Conservation (phyloP, 2,329 filamentous ascomycete genomes). For the Chaetomium sp. region DNA sequence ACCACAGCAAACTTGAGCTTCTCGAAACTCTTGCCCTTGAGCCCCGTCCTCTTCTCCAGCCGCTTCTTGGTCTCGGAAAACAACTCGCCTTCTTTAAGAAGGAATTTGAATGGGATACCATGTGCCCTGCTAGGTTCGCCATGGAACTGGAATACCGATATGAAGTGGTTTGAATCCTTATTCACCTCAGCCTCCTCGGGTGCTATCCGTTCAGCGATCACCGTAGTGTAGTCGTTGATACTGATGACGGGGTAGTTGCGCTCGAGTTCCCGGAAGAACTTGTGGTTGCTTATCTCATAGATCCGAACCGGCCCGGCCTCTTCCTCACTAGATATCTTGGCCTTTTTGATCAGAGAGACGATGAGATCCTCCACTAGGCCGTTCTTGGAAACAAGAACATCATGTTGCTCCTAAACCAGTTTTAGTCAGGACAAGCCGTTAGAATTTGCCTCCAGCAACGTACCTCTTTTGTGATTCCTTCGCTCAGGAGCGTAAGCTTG, state of each 20-base stretch:
- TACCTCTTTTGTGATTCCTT: conserved; percentile 88
- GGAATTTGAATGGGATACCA: conserved; percentile 85
- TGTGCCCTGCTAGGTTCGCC: conserved; percentile 78
- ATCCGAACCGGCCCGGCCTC: conserved; percentile 66
- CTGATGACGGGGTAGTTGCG: conserved; percentile 67
- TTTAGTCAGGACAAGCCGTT: conserved; percentile 23
- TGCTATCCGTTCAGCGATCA: conserved; percentile 77
- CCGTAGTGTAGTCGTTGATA: conserved; percentile 76
- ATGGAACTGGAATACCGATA: conserved; percentile 88
- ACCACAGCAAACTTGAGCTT: conserved; percentile 95
- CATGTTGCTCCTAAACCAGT: conserved; percentile 57
- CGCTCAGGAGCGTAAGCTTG: conserved; percentile 76
- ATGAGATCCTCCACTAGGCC: conserved; percentile 75
- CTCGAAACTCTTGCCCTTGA: conserved; percentile 97
- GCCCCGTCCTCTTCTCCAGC: conserved; percentile 83
- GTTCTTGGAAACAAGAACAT: conserved; percentile 82
- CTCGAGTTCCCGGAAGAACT: conserved; percentile 72
- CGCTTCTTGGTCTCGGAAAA: conserved; percentile 92
- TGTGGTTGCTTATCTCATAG: conserved; percentile 76
- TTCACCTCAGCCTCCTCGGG: conserved; percentile 58
- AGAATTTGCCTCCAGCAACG: conserved; percentile 22
- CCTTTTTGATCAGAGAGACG: conserved; percentile 69
- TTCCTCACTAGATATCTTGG: conserved; percentile 66
- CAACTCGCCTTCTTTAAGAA: conserved; percentile 75
- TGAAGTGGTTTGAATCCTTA: conserved; percentile 48